Conservation (phyloP, 1,139 yeast species). For the Scheffersomyces illinoinensis region DNA sequence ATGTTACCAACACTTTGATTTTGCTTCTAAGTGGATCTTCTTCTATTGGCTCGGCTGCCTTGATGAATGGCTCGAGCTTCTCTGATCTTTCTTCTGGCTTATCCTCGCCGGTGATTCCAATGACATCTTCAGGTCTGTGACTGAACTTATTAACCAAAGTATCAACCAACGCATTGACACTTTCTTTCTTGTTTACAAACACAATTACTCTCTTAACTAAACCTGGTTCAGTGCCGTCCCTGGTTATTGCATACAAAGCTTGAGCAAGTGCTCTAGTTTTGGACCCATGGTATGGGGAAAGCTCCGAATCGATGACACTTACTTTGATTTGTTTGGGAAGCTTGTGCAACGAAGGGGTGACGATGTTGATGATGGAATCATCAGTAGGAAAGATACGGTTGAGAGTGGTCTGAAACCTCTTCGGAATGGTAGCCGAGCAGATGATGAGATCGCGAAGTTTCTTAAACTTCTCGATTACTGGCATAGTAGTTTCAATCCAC, state of each 20-base stretch:
- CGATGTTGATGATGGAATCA: constrained; percentile 52
- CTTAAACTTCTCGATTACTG: constrained; percentile 52
- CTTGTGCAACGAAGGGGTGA: constrained; percentile 81
- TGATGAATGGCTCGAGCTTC: constrained; percentile 61
- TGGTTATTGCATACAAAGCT: constrained; percentile 79
- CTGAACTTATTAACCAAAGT: constrained; percentile 54
- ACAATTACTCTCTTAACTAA: constrained; percentile 79
- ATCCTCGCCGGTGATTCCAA: constrained; percentile 69
- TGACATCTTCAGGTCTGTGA: constrained; percentile 47
- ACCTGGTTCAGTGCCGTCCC: constrained; percentile 81
- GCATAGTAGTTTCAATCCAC: constrained; percentile 69
- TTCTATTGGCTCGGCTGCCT: constrained; percentile 50
- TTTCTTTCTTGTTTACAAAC: constrained; percentile 76
- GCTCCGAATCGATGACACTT: constrained; percentile 70
- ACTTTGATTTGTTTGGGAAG: constrained; percentile 75
- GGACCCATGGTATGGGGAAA: constrained; percentile 79
- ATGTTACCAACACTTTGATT: constrained; percentile 74
- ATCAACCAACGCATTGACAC: constrained; percentile 59
- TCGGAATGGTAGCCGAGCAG: constrained; percentile 90
- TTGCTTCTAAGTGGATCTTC: constrained; percentile 27
- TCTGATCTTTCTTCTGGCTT: constrained; percentile 56
- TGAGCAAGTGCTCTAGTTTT: constrained; percentile 85
- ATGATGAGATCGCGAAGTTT: constrained; percentile 65
- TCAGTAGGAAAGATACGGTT: constrained; percentile 63
- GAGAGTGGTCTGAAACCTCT: constrained; percentile 67